Percentiles rank a stretch among this genome's conserved stretches.
These are phyloP conservation scores for Globisporangium lucens DNA, from an alignment of 352 stramenopile genomes.

Conservation along the genomic window DNA sequence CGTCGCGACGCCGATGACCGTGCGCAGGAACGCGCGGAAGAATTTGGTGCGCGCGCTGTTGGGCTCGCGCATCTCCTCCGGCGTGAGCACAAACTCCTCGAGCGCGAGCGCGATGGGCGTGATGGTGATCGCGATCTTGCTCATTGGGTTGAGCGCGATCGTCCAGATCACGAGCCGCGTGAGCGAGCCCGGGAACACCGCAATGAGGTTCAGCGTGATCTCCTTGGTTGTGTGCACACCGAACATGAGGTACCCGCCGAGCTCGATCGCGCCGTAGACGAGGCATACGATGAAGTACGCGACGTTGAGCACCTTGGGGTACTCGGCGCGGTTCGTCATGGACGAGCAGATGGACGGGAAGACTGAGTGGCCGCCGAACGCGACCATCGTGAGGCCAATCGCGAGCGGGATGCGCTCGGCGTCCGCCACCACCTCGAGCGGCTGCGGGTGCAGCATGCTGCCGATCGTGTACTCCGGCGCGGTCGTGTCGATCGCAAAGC, in stretches of 20 bases:
- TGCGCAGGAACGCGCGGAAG: constrained; percentile 66
- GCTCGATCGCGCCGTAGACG: constrained; percentile 74
- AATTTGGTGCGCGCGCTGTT: constrained; percentile 32
- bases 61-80: constrained; percentile 29
- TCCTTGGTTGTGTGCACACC: constrained; percentile 78
- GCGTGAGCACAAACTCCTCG: constrained; percentile 69
- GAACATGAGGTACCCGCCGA: constrained; percentile 84
- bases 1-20: constrained; percentile 44
- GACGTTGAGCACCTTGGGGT: constrained; percentile 65
- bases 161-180: constrained; percentile 74
- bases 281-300: constrained; percentile 69
- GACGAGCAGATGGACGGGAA: constrained; percentile 90
- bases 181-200: constrained; percentile 50
- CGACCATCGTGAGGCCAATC: constrained; percentile 86
- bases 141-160: constrained; percentile 86
- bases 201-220: constrained; percentile 83
- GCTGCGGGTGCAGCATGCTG: constrained; percentile 63
- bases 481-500: constrained; percentile 47
- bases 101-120: constrained; percentile 74
- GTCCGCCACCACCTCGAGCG: constrained; percentile 58
- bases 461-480: constrained; percentile 38
- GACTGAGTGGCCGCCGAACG: constrained; percentile 84
- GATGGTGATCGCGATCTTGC: constrained; percentile 85
- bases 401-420: constrained; percentile 63
- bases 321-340: constrained; percentile 58